phyloP scores from a whole-genome alignment of 2,329 filamentous ascomycete genomes.

The Huntiella moniliformis region DNA sequence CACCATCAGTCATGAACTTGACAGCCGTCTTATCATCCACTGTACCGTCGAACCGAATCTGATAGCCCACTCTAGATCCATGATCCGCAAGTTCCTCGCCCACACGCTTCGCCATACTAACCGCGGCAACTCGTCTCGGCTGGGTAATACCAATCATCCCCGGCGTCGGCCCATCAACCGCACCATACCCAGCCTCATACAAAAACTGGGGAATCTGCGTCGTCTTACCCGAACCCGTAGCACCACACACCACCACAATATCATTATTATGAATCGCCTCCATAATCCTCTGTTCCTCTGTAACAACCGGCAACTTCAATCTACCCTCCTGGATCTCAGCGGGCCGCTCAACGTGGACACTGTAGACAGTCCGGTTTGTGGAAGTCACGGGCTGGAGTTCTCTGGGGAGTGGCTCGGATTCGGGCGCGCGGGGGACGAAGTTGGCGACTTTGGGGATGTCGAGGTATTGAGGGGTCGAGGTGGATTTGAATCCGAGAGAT shows the following conservation, averaged over 20 bases:
- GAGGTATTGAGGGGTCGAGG: conserved; percentile 23
- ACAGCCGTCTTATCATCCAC: conserved; percentile 64
- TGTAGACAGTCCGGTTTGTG: conserved; percentile 52
- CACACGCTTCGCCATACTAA: conserved; percentile 91
- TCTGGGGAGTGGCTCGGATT: conserved; percentile 50
- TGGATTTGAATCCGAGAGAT: conserved; percentile 46
- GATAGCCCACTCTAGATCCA: conserved; percentile 67
- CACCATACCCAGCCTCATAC: conserved; percentile 82
- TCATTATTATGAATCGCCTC: conserved; percentile 88
- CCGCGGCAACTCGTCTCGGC: conserved; percentile 80
- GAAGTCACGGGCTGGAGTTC: conserved; percentile 45
- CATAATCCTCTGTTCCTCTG: conserved; percentile 95
- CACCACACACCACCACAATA: conserved; percentile 78
- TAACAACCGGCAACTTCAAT: conserved; percentile 69
- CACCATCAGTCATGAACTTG: conserved; percentile 99
- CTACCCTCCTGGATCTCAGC: conserved; percentile 61
- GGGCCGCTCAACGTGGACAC: conserved; percentile 50
- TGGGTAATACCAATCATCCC: conserved; percentile 94
- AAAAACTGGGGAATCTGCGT: conserved; percentile 95
- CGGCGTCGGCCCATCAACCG: conserved; percentile 55
- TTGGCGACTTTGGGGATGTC: conserved; percentile 38
- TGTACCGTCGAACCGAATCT: conserved; percentile 85
- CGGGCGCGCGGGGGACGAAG: conserved; percentile 47
- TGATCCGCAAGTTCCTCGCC: conserved; percentile 64
- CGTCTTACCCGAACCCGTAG: conserved; percentile 93